Base-by-base conservation (phyloP, 2,329 filamentous ascomycete genomes). In the Chaetomium olivaceum region DNA sequence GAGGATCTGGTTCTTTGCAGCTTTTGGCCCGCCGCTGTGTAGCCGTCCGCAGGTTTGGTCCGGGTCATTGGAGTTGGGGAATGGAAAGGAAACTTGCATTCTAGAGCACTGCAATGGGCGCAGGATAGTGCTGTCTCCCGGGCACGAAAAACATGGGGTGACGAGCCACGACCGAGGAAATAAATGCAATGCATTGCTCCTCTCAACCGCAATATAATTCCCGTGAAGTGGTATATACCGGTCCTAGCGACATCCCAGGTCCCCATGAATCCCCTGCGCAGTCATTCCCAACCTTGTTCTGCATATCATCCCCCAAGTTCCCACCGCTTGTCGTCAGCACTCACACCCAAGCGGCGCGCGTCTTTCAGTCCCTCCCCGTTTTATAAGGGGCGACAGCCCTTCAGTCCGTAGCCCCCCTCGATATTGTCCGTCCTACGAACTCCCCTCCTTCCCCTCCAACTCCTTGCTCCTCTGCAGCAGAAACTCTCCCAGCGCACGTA, bases 401-500 rank as follows among this genome's bases (percentile, higher is more conserved):
- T 25, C 21, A 8, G 2, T 8, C 19, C 11, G 14, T 57, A 12
- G 4, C 23, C 8, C 14, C 8, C 2, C 33, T 58, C 3, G 52
- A 16, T 23, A 14, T 12, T 33, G 33, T 23, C 11, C 29, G n/a
- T n/a, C 33, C n/a, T 43, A 46, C n/a, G 56, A 19, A 23, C 33
- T 46, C 23, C 36, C 31, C 4, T 62, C 64, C 52, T 43, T 65
- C 1, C 71, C 73, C 75, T 91, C 89, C 25, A 89, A 68, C 70
- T 91, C 89, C 69, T 81, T 87, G 4, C 89, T 91, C 63, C 84
- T 86, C 73, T 90, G 84, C 61, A 92, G 78, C 4, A 93, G 77
- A 74, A 85, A 92, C 75, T 92, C 89, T 55, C 90, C 90, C 3
- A 93, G 77, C 9, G 87, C 84, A 57, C 87, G 85, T 19, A 93